A percentile compares a stretch with the other conserved stretches of the same genome.
Conservation (phyloP, 352 stramenopile genomes). For the Pythium aphanidermatum region DNA sequence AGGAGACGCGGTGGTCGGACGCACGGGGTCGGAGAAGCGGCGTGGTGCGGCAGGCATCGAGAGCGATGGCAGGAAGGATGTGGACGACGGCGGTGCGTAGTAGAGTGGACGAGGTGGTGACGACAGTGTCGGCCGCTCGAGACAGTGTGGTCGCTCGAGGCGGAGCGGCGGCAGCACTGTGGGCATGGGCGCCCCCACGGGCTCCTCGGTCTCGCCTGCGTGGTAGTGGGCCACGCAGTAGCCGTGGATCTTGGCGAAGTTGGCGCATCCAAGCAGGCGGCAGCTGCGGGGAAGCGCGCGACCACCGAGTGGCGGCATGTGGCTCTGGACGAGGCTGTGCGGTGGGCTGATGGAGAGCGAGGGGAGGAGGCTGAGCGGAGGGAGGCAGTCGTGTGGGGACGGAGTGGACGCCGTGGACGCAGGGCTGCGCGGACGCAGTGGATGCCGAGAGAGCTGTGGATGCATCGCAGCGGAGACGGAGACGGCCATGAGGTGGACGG, state of each 20-base stretch:
- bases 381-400: slow-evolving; percentile 17
- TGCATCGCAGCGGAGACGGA: not conserved
- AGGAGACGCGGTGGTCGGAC: not conserved
- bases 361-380: slow-evolving; percentile 13
- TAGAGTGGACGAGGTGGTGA: not conserved
- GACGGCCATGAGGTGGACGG: slow-evolving; percentile 1
- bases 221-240: slow-evolving; percentile 61
- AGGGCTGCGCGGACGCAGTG: slow-evolving; percentile 2
- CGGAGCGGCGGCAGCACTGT: slow-evolving; percentile 14
- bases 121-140: slow-evolving; percentile 9
- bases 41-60: slow-evolving; percentile 1
- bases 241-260: slow-evolving; percentile 64
- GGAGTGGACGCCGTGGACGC: not conserved
- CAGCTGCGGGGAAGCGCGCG: slow-evolving; percentile 37
- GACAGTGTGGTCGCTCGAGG: slow-evolving; percentile 9
- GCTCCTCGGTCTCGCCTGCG: slow-evolving; percentile 9
- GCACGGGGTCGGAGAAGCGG: slow-evolving; percentile 15
- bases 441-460: not conserved
- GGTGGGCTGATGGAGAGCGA: slow-evolving; percentile 37
- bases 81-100: not conserved
- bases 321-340: slow-evolving; percentile 6
- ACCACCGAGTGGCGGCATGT: slow-evolving; percentile 35
- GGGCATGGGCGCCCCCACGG: not conserved
- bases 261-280: slow-evolving; percentile 41
- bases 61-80: slow-evolving; percentile 13